These are phyloP conservation scores for Tetratostichococcus sp. DNA, from an alignment of 139 green algal species.

Conservation along the genomic window DNA sequence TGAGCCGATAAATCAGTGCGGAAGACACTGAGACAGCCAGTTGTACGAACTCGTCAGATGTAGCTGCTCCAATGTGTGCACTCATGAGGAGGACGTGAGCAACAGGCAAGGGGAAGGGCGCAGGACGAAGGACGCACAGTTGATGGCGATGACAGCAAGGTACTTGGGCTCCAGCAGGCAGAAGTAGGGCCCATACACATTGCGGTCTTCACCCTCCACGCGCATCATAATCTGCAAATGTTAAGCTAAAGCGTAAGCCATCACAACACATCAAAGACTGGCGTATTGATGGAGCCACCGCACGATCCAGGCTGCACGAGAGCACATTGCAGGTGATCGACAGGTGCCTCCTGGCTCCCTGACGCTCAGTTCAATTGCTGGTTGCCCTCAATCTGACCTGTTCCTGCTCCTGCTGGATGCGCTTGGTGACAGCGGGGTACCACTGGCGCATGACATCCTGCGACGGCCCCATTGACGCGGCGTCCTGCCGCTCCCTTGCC, in stretches of 20 bases:
- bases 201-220: slow-evolving; percentile 25
- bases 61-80: too few species aligned
- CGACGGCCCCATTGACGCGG: slow-evolving; percentile 16
- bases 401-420: slow-evolving; percentile 44
- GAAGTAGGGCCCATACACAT: slow-evolving; percentile 57
- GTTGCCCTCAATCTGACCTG: slow-evolving; percentile 11
- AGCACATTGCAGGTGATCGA: too few species aligned
- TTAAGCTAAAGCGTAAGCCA: too few species aligned
- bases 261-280: too few species aligned
- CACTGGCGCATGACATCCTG: slow-evolving; percentile 38
- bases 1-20: too few species aligned
- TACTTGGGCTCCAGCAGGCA: slow-evolving; percentile 45
- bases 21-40: not conserved
- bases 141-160: slow-evolving; percentile 57
- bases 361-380: too few species aligned
- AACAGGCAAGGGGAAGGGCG: not conserved
- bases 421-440: slow-evolving; percentile 31
- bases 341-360: too few species aligned
- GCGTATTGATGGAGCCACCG: too few species aligned
- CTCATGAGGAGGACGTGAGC: too few species aligned
- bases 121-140: slow-evolving; percentile 10
- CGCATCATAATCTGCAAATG: slow-evolving; percentile 14
- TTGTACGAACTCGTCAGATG: too few species aligned
- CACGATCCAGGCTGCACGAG: too few species aligned
- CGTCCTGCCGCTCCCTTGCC: slow-evolving; percentile 5